These are phyloP conservation scores for Dactylellina haptotyla DNA, from an alignment of 2,329 filamentous ascomycete genomes.

Conservation along the genomic window DNA sequence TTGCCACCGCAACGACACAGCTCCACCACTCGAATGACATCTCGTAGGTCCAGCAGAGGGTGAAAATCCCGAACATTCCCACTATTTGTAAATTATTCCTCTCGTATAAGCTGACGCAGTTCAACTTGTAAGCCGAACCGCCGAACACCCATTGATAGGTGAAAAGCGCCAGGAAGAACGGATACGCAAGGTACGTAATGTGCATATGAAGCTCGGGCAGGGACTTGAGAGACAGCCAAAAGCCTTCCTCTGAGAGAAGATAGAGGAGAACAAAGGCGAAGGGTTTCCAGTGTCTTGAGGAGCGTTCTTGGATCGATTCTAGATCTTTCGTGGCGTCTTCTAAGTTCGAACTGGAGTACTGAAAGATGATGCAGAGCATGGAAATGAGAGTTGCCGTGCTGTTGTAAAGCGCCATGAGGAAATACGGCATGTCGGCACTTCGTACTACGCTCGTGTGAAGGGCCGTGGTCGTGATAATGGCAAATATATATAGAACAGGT, in stretches of 20 bases:
- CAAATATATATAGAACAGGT: constrained; percentile 3
- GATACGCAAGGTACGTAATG: constrained; percentile 15
- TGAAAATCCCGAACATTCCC: not conserved
- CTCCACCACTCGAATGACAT: constrained; percentile 42
- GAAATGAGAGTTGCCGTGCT: not conserved
- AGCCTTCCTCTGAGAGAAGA: constrained; percentile 32
- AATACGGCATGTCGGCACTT: constrained; percentile 7
- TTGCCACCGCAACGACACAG: constrained; percentile 20
- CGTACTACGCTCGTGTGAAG: not conserved
- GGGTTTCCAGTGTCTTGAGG: constrained; percentile 26
- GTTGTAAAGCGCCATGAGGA: constrained; percentile 33
- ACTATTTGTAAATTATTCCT: not conserved
- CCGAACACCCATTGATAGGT: constrained; percentile 39
- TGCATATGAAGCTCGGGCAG: not conserved
- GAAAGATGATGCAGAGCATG: not conserved
- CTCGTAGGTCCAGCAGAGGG: constrained; percentile 22
- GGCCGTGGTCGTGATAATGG: not conserved
- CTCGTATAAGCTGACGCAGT: not conserved
- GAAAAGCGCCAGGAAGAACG: constrained; percentile 14
- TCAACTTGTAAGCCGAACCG: not conserved
- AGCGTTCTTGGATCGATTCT: not conserved
- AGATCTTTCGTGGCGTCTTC: not conserved
- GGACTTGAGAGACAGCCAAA: constrained; percentile 11
- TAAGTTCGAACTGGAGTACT: not conserved
- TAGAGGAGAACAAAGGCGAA: constrained; percentile 41